These are phyloP conservation scores for Debaryomyces fabryi DNA, from an alignment of 1,139 yeast genomes.

Conservation along the genomic window DNA sequence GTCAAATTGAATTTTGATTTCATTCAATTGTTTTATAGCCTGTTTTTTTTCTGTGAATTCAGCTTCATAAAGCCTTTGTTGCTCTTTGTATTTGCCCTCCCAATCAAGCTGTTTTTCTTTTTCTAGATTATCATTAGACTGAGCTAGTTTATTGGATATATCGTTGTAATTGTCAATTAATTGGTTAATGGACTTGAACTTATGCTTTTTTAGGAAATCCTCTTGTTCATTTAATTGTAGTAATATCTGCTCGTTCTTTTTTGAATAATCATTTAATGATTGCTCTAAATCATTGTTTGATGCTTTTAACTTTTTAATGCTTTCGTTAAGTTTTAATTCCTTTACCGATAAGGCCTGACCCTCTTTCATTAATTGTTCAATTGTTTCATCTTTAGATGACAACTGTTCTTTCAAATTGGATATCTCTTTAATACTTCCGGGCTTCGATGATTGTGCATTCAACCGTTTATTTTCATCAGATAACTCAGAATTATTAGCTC, in stretches of 20 bases:
- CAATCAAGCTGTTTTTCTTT: constrained; percentile 29
- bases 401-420: constrained; percentile 21
- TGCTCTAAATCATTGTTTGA: constrained; percentile 48
- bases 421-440: not conserved
- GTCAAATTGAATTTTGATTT: constrained; percentile 42
- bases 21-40: constrained; percentile 38
- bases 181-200: constrained; percentile 30
- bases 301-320: constrained; percentile 62
- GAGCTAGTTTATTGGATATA: constrained; percentile 16
- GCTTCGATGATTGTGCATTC: constrained; percentile 2
- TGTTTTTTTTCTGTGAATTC: constrained; percentile 34
- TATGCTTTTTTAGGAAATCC: constrained; percentile 30
- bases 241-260: constrained; percentile 33
- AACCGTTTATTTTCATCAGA: constrained; percentile 7
- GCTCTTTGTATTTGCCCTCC: constrained; percentile 44
- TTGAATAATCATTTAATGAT: constrained; percentile 37
- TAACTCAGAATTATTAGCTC: not conserved
- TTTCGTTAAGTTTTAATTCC: constrained; percentile 69
- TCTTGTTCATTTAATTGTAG: constrained; percentile 37
- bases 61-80: constrained; percentile 34
- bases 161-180: constrained; percentile 24
- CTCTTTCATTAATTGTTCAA: constrained; percentile 64
- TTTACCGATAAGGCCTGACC: constrained; percentile 77
- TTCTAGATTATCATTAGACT: constrained; percentile 22
- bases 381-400: constrained; percentile 59